Percentiles rank a stretch among this genome's conserved stretches.
Evolutionary conservation across 2,329 filamentous ascomycete species (phyloP).

Genomic region (Fusarium sp.): DNA sequence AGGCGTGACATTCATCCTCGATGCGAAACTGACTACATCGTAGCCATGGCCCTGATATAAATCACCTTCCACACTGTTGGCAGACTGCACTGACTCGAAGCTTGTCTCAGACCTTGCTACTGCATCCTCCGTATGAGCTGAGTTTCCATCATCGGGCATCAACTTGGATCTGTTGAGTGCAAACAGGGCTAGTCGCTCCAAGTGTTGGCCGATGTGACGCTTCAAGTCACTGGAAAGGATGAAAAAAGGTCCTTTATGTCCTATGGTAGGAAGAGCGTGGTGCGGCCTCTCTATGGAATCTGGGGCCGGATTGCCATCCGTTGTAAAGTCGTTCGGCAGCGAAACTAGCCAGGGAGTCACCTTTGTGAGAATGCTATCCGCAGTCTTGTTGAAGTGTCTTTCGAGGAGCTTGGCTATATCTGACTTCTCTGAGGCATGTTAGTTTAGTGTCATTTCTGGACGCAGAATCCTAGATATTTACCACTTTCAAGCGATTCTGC

Average conservation of each 20-base stretch:
- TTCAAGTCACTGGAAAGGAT: neutral
- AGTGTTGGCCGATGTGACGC: neutral
- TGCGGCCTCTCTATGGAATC: too few species aligned
- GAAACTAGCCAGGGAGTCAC: neutral
- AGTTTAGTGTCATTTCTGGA: neutral
- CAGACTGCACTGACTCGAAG: neutral
- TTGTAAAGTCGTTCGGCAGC: neutral
- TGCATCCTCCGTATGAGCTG: neutral
- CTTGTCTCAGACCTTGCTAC: neutral
- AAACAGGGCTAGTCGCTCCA: neutral
- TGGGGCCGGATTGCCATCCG: too few species aligned
- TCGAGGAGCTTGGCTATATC: neutral
- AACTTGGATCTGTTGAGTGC: neutral
- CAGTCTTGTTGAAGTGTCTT: neutral
- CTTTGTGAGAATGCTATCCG: rapidly evolving
- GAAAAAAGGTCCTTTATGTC: neutral
- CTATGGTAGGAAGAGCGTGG: too few species aligned
- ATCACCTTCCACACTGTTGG: neutral
- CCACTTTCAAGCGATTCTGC: neutral
- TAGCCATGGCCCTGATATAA: neutral
- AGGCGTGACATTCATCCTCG: neutral
- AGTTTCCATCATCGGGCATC: neutral
- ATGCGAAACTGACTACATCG: neutral
- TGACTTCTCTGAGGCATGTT: neutral
- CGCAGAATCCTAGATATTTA: neutral